These are phyloP conservation scores for Nepenthes gracilis DNA, from an alignment of 148 eudicot genomes.

Conservation along the genomic window DNA sequence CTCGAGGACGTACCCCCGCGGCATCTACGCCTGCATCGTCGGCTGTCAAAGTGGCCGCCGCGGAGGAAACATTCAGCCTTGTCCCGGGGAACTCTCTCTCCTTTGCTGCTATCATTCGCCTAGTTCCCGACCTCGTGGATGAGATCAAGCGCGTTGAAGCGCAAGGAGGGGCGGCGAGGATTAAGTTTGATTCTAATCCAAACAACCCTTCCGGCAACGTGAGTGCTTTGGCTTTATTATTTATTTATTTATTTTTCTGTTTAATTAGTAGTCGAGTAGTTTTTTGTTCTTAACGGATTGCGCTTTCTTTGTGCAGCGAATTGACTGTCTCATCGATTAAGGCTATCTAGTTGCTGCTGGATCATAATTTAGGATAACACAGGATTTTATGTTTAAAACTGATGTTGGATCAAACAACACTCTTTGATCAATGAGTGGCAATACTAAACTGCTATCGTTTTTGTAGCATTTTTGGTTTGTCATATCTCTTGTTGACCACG, in stretches of 20 bases:
- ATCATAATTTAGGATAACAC: no score
- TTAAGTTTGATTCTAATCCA: constrained; percentile 66
- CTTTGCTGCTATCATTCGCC: constrained; percentile 62
- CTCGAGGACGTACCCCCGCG: constrained; percentile 25
- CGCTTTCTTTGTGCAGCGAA: no score
- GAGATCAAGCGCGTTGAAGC: constrained; percentile 82
- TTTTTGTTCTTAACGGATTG: neutral
- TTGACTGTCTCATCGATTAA: no score
- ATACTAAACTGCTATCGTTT: no score
- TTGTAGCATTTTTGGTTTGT: no score
- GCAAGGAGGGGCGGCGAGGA: constrained; percentile 49
- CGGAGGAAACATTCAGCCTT: constrained; percentile 62
- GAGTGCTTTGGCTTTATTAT: constrained; percentile 11
- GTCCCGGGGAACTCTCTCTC: constrained; percentile 39
- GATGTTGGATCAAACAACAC: no score
- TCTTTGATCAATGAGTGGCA: no score
- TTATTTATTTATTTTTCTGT: neutral
- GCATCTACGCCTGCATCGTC: constrained; percentile 11
- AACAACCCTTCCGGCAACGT: constrained; percentile 64
- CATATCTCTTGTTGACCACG: no score
- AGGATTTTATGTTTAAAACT: no score
- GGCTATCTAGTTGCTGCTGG: no score
- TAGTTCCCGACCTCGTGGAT: constrained; percentile 68
- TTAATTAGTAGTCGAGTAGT: neutral
- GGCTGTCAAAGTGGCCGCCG: constrained; percentile 9